Evolutionary conservation across 768 basidiomycete genomes (phyloP).

Genomic region (Termitomyces bulborhizus): DNA sequence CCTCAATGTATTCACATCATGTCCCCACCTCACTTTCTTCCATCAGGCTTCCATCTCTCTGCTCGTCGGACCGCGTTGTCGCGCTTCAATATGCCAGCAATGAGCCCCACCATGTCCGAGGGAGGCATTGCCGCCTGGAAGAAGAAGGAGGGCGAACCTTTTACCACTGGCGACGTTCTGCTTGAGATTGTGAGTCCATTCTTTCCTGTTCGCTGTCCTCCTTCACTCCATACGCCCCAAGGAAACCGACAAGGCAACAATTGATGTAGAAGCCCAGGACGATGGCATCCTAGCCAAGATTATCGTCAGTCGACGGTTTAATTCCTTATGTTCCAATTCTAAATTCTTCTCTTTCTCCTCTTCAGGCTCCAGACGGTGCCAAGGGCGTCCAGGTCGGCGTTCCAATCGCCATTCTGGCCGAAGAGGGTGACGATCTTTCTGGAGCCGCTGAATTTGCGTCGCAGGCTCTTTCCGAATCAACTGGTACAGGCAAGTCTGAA

Average conservation of each 20-base stretch:
- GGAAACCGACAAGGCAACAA: slow-evolving; percentile 99
- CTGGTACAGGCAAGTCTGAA: slow-evolving; percentile 21
- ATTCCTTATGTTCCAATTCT: not conserved
- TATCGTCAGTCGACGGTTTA: slow-evolving; percentile 51
- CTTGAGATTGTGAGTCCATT: slow-evolving; percentile 76
- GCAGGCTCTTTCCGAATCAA: slow-evolving; percentile 45
- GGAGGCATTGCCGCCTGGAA: slow-evolving; percentile 98
- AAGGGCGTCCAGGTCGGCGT: slow-evolving; percentile 87
- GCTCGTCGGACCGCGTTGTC: slow-evolving; percentile 71
- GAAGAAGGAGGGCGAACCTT: slow-evolving; percentile 91
- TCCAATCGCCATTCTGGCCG: slow-evolving; percentile 85
- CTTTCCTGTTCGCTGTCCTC: slow-evolving; percentile 4
- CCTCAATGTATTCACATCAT: not conserved
- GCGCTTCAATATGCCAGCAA: slow-evolving; percentile 94
- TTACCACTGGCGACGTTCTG: slow-evolving; percentile 86
- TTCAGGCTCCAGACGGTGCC: slow-evolving; percentile 72
- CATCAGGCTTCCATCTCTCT: slow-evolving; percentile 70
- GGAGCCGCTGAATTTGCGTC: slow-evolving; percentile 70
- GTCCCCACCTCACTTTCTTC: not conserved
- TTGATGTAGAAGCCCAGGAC: slow-evolving; percentile 98
- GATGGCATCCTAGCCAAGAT: slow-evolving; percentile 97
- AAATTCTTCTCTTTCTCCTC: not conserved
- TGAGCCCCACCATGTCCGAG: slow-evolving; percentile 99
- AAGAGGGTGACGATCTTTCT: slow-evolving; percentile 93
- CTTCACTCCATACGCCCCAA: slow-evolving; percentile 24